Percentiles rank a stretch among this genome's conserved stretches.
Evolutionary conservation across 2,329 filamentous ascomycete genomes (phyloP).

Genomic region (Cladosporium sp.): DNA sequence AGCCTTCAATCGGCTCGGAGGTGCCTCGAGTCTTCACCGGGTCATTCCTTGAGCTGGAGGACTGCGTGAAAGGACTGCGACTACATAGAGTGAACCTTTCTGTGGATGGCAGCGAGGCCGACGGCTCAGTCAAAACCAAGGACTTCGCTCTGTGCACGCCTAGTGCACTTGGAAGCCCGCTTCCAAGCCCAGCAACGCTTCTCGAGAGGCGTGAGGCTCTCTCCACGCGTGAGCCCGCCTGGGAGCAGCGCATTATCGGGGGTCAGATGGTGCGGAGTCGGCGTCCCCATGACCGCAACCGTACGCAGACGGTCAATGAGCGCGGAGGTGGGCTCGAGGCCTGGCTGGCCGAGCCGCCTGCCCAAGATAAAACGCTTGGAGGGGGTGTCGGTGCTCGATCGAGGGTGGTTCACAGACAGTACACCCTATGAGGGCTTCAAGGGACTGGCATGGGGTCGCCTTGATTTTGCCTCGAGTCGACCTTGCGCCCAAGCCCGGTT

Average conservation of each 20-base stretch:
- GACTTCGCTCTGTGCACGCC: constrained; percentile 17
- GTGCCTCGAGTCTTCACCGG: constrained; percentile 25
- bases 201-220: constrained; percentile 19
- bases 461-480: too few relatives aligned
- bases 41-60: constrained; percentile 24
- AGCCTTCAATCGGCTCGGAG: constrained; percentile 11
- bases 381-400: not conserved
- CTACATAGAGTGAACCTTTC: constrained; percentile 11
- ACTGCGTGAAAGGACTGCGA: constrained; percentile 15
- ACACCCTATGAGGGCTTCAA: constrained; percentile 19
- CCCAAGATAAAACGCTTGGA: not conserved
- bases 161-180: constrained; percentile 15
- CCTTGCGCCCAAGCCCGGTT: too few relatives aligned
- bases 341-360: constrained; percentile 11
- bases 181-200: constrained; percentile 18
- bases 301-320: constrained; percentile 16
- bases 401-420: constrained; percentile 18
- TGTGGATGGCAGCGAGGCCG: not conserved
- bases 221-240: constrained; percentile 15
- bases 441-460: too few relatives aligned
- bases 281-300: constrained; percentile 15
- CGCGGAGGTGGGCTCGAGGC: constrained; percentile 10
- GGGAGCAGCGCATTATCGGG: constrained; percentile 18
- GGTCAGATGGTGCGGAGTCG: constrained; percentile 19
- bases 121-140: constrained; percentile 9